These are phyloP conservation scores for Golubevia pallescens DNA, from an alignment of 1,284 basidiomycete species.

Conservation along the genomic window DNA sequence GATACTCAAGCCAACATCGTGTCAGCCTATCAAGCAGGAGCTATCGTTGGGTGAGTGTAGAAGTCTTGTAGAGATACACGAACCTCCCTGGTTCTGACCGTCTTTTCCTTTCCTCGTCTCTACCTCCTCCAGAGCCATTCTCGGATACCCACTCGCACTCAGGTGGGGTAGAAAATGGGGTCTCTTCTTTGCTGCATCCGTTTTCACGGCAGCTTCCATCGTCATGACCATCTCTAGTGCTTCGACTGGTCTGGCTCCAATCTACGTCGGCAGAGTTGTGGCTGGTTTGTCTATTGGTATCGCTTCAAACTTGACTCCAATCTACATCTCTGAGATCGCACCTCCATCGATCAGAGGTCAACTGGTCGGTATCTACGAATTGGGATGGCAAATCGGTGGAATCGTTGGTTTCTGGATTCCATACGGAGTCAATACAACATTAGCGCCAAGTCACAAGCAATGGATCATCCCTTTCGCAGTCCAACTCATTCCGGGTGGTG, in stretches of 20 bases:
- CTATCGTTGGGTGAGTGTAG: slow-evolving; percentile 43
- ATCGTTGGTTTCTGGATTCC: slow-evolving; percentile 51
- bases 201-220: slow-evolving; percentile 34
- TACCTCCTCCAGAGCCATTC: slow-evolving; percentile 42
- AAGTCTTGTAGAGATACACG: too few species aligned
- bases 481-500: slow-evolving; percentile 59
- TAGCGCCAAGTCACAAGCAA: slow-evolving; percentile 24
- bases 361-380: slow-evolving; percentile 53
- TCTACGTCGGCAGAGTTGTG: slow-evolving; percentile 60
- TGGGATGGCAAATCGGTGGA: slow-evolving; percentile 52
- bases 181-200: slow-evolving; percentile 16
- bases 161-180: slow-evolving; percentile 24
- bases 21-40: slow-evolving; percentile 65
- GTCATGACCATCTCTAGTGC: slow-evolving; percentile 29
- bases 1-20: slow-evolving; percentile 59
- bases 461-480: slow-evolving; percentile 61
- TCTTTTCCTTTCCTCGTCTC: too few species aligned
- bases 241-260: slow-evolving; percentile 26
- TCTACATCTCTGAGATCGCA: slow-evolving; percentile 63
- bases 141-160: slow-evolving; percentile 25
- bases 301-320: slow-evolving; percentile 27
- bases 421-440: slow-evolving; percentile 41
- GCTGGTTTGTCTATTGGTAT: slow-evolving; percentile 61
- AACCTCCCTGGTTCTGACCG: too few species aligned
- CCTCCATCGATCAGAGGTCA: slow-evolving; percentile 55